phyloP scores from a whole-genome alignment of 2,329 filamentous ascomycete species.

The Dactylonectria estremocensis region DNA sequence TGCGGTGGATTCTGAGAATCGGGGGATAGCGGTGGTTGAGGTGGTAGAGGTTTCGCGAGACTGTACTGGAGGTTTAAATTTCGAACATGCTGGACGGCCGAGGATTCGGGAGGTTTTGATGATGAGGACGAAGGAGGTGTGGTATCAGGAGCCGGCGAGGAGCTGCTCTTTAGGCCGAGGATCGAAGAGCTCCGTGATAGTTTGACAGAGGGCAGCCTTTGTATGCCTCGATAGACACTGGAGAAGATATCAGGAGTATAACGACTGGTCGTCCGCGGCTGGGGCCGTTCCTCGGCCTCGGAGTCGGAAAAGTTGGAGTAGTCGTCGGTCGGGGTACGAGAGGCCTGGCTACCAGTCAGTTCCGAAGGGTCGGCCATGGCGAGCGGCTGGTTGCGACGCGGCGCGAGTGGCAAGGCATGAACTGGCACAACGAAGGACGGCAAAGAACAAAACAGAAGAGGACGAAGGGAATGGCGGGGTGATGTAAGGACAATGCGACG shows the following conservation, averaged over 20 bases:
- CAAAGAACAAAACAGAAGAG: slow-evolving; percentile 2
- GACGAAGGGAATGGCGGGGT: slow-evolving; percentile 10
- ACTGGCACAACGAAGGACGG: slow-evolving; percentile 15
- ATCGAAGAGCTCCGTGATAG: slow-evolving; percentile 63
- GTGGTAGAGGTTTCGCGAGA: slow-evolving; percentile 72
- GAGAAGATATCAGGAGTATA: slow-evolving; percentile 64
- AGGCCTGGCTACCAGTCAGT: slow-evolving; percentile 53
- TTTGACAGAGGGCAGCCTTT: slow-evolving; percentile 62
- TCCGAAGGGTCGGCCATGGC: slow-evolving; percentile 49
- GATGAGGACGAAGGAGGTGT: slow-evolving; percentile 30
- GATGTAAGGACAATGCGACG: slow-evolving; percentile 6
- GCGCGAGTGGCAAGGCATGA: slow-evolving; percentile 35
- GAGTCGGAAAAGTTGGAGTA: slow-evolving; percentile 61
- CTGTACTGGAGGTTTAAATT: slow-evolving; percentile 70
- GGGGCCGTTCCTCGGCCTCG: slow-evolving; percentile 58
- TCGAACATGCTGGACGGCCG: slow-evolving; percentile 64
- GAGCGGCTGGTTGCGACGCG: slow-evolving; percentile 27
- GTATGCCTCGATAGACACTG: slow-evolving; percentile 67
- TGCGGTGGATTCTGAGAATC: slow-evolving; percentile 51
- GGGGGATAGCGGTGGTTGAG: slow-evolving; percentile 62
- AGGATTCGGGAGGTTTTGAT: slow-evolving; percentile 36
- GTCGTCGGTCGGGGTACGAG: slow-evolving; percentile 44
- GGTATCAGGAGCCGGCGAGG: slow-evolving; percentile 35
- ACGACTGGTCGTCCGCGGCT: slow-evolving; percentile 45
- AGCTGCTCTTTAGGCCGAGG: slow-evolving; percentile 53